Base-by-base conservation (phyloP, 2,329 filamentous ascomycete species). In the Gnomoniopsis smithogilvyi region DNA sequence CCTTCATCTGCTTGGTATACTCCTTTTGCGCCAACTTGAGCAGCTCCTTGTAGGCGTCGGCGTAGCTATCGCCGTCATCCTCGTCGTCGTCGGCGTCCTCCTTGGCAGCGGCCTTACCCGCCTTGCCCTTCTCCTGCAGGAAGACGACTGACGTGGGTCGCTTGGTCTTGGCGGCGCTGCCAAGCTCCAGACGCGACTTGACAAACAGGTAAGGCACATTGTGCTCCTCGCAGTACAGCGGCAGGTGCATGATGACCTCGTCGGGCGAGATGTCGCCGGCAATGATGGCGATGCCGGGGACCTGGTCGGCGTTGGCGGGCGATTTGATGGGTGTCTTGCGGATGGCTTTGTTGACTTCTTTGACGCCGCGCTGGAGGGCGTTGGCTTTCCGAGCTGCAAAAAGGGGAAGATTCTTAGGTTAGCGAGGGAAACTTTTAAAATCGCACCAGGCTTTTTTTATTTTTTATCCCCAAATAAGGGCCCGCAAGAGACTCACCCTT, bases 211-310 rank as follows among this genome's bases (percentile, higher is more conserved):
- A 99, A 36, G 95, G 95, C 62, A 97, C 91, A 76, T 91, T 91
- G 83, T 97, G 93, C 78, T 98, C 94, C 80, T 99, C 95, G 83
- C 95, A 98, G 60, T 98, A 88, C 59, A 99, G 91, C 69, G 95
- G 95, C 66, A 99, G 91, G 79, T 99, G 95, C 62, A 91, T 95
- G 79, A 99, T 97, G 74, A 99, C 95, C 76, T 99, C 95, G 88
- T 95, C 94, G 65, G 95, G 95, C 55, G 91, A 96, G 80, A 99
- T 98, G 77, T 99, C 95, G 68, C 91, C 95, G 38, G 95, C 95
- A 67, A 99, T 91, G 73, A 99, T 82, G 69, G 97, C 92, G 66
- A 99, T 83, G 66, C 87, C 83, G 48, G 90, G 87, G 69, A 87
- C 80, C 19, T 62, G 61, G 48, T 63, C 60, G 56, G 83, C 74